phyloP scores from a whole-genome alignment of 129 eudicot species.

The Pseudognaphalium luteoalbum region DNA sequence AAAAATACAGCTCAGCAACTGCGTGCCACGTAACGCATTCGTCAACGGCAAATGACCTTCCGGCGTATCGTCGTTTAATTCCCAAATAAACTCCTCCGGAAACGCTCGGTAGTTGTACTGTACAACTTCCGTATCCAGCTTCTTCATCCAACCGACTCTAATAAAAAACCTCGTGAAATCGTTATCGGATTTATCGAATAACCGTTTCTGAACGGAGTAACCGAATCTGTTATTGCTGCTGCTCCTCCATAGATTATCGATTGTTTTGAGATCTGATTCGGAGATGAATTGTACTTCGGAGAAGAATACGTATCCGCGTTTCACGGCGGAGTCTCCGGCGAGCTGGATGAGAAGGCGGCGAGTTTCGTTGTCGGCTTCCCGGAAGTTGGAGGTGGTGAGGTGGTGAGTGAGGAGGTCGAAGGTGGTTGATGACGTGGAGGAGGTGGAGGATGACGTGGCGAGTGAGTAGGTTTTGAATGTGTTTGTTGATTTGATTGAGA shows the following conservation, averaged over 20 bases:
- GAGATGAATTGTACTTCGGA: constrained; percentile 86
- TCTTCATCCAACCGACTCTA: constrained; percentile 91
- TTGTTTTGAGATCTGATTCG: constrained; percentile 41
- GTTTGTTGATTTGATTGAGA: constrained; percentile 35
- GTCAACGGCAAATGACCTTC: constrained; percentile 90
- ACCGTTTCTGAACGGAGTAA: constrained; percentile 70
- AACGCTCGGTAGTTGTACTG: constrained; percentile 82
- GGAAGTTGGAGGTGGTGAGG: constrained; percentile 53
- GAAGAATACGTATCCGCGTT: constrained; percentile 93
- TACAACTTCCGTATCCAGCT: constrained; percentile 64
- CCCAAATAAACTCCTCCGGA: constrained; percentile 83
- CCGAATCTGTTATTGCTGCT: constrained; percentile 64
- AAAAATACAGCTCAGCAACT: constrained; percentile 54
- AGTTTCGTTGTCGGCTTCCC: constrained; percentile 88
- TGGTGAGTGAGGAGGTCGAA: constrained; percentile 56
- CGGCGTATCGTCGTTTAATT: constrained; percentile 52
- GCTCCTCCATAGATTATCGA: constrained; percentile 63
- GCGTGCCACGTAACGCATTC: constrained; percentile 88
- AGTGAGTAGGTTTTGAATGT: constrained; percentile 12
- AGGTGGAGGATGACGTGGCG: constrained; percentile 21
- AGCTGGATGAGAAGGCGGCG: constrained; percentile 85
- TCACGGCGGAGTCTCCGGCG: constrained; percentile 70
- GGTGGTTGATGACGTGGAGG: constrained; percentile 18
- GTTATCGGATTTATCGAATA: constrained; percentile 53
- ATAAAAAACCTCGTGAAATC: constrained; percentile 75